Conservation (phyloP, 2,329 filamentous ascomycete species). For the Diplodia mutila region DNA sequence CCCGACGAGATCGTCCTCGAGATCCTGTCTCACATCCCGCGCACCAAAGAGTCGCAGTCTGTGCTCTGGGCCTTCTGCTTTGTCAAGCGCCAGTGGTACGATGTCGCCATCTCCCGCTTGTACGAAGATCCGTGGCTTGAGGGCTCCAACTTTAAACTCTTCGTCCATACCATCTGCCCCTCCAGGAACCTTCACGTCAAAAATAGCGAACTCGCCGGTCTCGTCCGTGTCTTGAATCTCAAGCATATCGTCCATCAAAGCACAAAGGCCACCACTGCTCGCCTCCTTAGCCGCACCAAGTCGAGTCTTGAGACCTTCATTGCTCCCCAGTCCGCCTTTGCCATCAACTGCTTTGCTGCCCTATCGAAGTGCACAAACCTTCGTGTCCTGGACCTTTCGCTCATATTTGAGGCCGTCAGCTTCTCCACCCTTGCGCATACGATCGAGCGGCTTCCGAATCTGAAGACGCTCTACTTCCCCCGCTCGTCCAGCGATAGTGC, state of each 20-base stretch:
- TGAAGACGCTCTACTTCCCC: slow-evolving; percentile 54
- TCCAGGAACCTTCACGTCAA: slow-evolving; percentile 54
- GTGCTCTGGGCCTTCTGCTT: slow-evolving; percentile 57
- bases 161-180: slow-evolving; percentile 60
- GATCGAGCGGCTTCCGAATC: slow-evolving; percentile 49
- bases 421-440: slow-evolving; percentile 56
- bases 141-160: slow-evolving; percentile 58
- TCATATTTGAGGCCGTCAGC: slow-evolving; percentile 56
- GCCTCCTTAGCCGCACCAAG: slow-evolving; percentile 60
- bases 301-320: slow-evolving; percentile 57
- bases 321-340: slow-evolving; percentile 62
- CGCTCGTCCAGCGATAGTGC: slow-evolving; percentile 39
- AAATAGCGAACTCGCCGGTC: slow-evolving; percentile 52
- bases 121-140: slow-evolving; percentile 57
- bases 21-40: slow-evolving; percentile 52
- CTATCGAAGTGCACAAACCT: slow-evolving; percentile 60
- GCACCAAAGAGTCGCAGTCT: slow-evolving; percentile 46
- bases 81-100: slow-evolving; percentile 58
- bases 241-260: slow-evolving; percentile 62
- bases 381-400: slow-evolving; percentile 55
- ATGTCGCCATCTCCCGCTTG: slow-evolving; percentile 54
- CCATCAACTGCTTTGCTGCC: slow-evolving; percentile 59
- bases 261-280: slow-evolving; percentile 60
- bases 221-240: slow-evolving; percentile 60
- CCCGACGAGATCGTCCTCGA: slow-evolving; percentile 59